Evolutionary conservation across 1,139 yeast species (phyloP), one percentile per base, ranked within the genome.

Genomic region (Sugiyamaella castrensis): DNA sequence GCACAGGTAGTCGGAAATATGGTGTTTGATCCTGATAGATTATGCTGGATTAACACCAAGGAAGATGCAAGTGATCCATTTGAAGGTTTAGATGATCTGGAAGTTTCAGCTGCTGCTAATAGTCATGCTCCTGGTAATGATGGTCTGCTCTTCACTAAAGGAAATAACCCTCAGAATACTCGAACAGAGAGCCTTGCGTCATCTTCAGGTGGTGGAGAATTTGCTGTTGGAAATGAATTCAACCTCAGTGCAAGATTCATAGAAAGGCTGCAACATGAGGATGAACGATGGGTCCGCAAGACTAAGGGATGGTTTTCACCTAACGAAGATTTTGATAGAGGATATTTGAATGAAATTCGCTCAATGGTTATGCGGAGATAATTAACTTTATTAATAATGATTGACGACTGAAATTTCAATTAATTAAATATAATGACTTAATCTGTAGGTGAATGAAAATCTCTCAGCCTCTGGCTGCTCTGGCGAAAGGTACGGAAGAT

Each of bases 11-110:
- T 70, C 10, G 74, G 75, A 2, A 76, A 79, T 52, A 83, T 83
- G 88, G 72, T 75, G 38, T 82, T 80, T 61, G 87, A 82, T 59
- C 75, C 79, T 3, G 75, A 73, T 24, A 76, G 77, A 48, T 66
- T 82, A 63, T 71, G 79, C 54, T 82, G 88, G 85, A 68, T 78
- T 8, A 74, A 71, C 50, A 63, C 59, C 19, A 58, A 57, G 26
- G 66, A 60, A n/a, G 59, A 54, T 30, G 58, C 55, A 7, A 74
- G 73, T 30, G 81, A 79, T 52, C 79, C 82, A 4, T 80, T 82
- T 58, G 74, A 70, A 15, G 81, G 75, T 11, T 64, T 81, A 32
- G 82, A 80, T 16, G 76, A 71, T 46, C 51, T 70, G 16, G 67
- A 61, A 15, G 68, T 55, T 10, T 48, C 62, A 3, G 37, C 46